These are phyloP conservation scores for Talaromyces sp. DNA, from an alignment of 2,329 filamentous ascomycete species.

Conservation along the genomic window DNA sequence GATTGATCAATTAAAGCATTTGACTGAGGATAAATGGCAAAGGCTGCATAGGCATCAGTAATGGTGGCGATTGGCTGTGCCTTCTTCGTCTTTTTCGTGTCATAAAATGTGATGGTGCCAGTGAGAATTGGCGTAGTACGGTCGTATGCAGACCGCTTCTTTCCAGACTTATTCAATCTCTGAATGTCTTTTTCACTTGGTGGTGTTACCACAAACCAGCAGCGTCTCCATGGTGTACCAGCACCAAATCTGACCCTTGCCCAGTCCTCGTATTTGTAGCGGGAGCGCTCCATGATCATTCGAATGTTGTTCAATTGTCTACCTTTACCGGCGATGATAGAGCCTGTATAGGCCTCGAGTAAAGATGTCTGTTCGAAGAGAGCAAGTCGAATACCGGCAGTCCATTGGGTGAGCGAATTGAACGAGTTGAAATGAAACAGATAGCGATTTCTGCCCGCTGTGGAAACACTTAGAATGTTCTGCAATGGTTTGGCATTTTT, in stretches of 20 bases:
- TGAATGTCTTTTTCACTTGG: conserved; percentile 89
- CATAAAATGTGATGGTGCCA: conserved; percentile 93
- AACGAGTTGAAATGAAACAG: conserved; percentile 94
- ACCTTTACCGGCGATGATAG: conserved; percentile 90
- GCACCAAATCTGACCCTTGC: conserved; percentile 91
- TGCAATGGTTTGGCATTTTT: conserved; percentile 74
- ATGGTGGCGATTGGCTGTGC: conserved; percentile 85
- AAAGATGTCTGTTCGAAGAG: conserved; percentile 92
- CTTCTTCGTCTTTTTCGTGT: conserved; percentile 91
- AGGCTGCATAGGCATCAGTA: conserved; percentile 83
- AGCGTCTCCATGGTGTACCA: conserved; percentile 91
- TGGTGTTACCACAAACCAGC: conserved; percentile 91
- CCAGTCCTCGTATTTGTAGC: conserved; percentile 82
- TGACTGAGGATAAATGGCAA: conserved; percentile 92
- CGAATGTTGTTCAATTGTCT: conserved; percentile 86
- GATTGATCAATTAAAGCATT: conserved; percentile 93
- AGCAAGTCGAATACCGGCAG: conserved; percentile 83
- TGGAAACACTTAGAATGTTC: conserved; percentile 93
- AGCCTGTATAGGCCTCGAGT: conserved; percentile 95
- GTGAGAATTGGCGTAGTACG: conserved; percentile 67
- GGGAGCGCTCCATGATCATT: conserved; percentile 76
- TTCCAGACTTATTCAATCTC: conserved; percentile 75
- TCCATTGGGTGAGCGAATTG: conserved; percentile 92
- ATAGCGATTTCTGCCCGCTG: conserved; percentile 91
- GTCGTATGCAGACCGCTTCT: conserved; percentile 81